Base-by-base conservation (phyloP, 495 filamentous ascomycete species). In the Filosporella fistucella region DNA sequence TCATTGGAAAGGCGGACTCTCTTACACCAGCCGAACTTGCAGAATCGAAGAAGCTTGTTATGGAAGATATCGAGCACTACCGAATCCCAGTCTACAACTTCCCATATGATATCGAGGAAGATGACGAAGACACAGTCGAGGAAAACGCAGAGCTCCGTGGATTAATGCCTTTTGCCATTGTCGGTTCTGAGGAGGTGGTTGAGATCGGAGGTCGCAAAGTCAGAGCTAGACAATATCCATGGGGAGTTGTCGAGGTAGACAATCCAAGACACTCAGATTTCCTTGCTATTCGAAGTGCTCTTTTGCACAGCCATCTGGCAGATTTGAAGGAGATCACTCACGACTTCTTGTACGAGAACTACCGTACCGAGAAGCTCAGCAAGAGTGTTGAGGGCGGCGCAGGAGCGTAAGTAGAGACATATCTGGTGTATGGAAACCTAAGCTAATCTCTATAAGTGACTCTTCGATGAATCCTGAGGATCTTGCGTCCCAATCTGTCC, bases 51-150 rank as follows among this genome's bases (percentile, higher is more conserved):
- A 97, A 96, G 75, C 77, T 98, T 42, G 90, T 98, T 60, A 98
- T 98, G 94, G 93, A 98, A 73, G 93, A 98, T 62, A 98, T 98
- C 55, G 93, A 98, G 67, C 93, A 98, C 69, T 98, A 98, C 77
- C 88, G 93, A 66, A 98, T 98, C 59, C 93, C 93, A 29, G 94
- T 98, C 56, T 98, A 98, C 82, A 98, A 98, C 79, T 98, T 98
- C 77, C 93, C 93, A 25, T 98, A 98, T 72, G 93, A 98, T 63
- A 93, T 97, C 49, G 93, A 98, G 71, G 93, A 98, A 71, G 93
- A 98, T 63, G 93, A 98, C 63, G 93, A 98, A 70, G 93, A 98
- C 61, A 98, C 93, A 0, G 91, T 98, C 22, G 93, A 98, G 71
- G 93, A 98, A 71, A 98, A 98, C 58, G 90, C 91, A 45, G 93